Conservation (phyloP, 2,329 filamentous ascomycete genomes). For the Dothideomycetes sp. region DNA sequence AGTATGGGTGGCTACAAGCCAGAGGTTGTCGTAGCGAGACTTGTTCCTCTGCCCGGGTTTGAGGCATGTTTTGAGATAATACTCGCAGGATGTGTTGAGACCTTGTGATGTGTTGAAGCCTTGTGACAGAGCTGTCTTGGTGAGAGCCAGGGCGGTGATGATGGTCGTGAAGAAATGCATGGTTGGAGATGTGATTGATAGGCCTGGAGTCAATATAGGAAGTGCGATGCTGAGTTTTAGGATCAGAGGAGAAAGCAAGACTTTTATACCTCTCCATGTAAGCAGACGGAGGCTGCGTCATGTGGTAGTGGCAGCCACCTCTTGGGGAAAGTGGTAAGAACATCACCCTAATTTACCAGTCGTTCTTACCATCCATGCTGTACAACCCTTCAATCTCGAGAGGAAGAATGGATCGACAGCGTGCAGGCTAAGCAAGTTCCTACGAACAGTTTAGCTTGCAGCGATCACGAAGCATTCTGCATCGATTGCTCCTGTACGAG, state of each 20-base stretch:
- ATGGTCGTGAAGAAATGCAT: slow-evolving; percentile 8
- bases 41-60: slow-evolving; percentile 19
- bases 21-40: slow-evolving; percentile 21
- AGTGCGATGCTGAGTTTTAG: not conserved
- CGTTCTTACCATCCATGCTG: not conserved
- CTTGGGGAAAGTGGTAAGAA: too few relatives aligned
- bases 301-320: not conserved
- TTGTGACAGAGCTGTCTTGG: slow-evolving; percentile 15
- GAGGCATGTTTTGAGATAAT: slow-evolving; percentile 23
- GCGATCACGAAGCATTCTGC: too few relatives aligned
- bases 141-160: slow-evolving; percentile 16
- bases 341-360: too few relatives aligned
- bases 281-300: not conserved
- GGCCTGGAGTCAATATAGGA: not conserved
- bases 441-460: too few relatives aligned
- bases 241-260: not conserved
- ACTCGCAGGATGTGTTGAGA: slow-evolving; percentile 22
- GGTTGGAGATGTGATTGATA: not conserved
- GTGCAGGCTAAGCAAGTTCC: too few relatives aligned
- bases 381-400: not conserved
- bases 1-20: slow-evolving; percentile 18
- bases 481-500: too few relatives aligned
- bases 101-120: slow-evolving; percentile 17
- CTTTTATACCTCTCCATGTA: not conserved
- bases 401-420: not conserved